These are phyloP conservation scores for Notholithocarpus densiflorus DNA, from an alignment of 306 rosid genomes.

Conservation along the genomic window DNA sequence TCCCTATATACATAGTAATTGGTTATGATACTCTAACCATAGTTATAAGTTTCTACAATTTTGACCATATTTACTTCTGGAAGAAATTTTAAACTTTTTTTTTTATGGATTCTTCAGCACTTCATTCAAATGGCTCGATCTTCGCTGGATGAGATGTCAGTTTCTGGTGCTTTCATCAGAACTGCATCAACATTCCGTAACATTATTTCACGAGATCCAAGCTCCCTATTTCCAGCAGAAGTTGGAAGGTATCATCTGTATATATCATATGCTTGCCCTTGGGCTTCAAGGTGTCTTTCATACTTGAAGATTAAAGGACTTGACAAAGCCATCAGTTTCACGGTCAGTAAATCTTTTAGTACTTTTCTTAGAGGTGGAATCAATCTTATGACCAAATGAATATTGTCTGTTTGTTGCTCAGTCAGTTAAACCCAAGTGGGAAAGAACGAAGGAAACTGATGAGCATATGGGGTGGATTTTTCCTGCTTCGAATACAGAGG, in stretches of 20 bases:
- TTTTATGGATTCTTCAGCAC: constrained; percentile 39
- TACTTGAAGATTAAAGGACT: constrained; percentile 11
- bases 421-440: neutral
- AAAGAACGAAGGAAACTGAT: constrained; percentile 3
- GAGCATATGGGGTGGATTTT: constrained; percentile 7
- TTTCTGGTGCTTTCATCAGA: constrained; percentile 78
- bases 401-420: neutral
- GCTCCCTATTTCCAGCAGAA: constrained; percentile 65
- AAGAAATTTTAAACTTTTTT: constrained; percentile 9
- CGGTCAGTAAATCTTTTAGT: neutral
- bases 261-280: constrained; percentile 88
- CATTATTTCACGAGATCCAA: constrained; percentile 50
- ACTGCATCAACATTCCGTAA: constrained; percentile 75
- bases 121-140: constrained; percentile 64
- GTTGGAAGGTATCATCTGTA: constrained; percentile 89
- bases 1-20: neutral
- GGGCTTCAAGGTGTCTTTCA: constrained; percentile 71
- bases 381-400: neutral
- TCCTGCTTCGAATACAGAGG: neutral
- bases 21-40: neutral
- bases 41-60: neutral
- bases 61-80: neutral
- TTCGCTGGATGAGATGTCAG: constrained; percentile 67
- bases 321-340: neutral
- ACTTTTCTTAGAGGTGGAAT: neutral